A percentile compares a stretch with the other conserved stretches of the same genome.
Conservation (phyloP, 139 green algal species). For the Chlorella sp. region DNA sequence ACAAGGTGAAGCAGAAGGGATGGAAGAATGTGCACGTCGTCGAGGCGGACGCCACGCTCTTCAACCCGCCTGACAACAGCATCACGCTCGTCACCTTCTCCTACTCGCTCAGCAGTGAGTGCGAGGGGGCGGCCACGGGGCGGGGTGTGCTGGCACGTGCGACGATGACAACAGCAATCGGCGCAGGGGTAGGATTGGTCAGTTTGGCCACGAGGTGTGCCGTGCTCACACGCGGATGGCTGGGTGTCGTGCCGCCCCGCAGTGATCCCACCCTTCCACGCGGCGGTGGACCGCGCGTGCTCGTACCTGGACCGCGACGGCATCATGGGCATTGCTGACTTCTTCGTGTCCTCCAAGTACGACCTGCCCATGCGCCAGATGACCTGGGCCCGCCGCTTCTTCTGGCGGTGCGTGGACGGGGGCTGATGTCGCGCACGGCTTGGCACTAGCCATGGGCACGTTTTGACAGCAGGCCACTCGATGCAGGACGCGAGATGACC, state of each 20-base stretch:
- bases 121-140: neutral
- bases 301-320: conserved; percentile 74
- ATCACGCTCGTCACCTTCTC: conserved; percentile 95
- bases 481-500: too few species aligned
- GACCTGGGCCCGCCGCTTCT: conserved; percentile 78
- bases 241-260: conserved; percentile 10
- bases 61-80: conserved; percentile 50
- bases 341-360: conserved; percentile 87
- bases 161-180: too few species aligned
- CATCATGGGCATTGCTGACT: conserved; percentile 89
- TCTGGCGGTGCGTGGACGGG: conserved; percentile 95
- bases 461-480: too few species aligned
- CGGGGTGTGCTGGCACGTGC: too few species aligned
- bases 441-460: too few species aligned
- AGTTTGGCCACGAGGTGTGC: too few species aligned
- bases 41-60: conserved; percentile 89
- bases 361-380: conserved; percentile 92
- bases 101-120: conserved; percentile 92
- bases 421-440: too few species aligned
- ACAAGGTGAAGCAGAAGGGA: conserved; percentile 69
- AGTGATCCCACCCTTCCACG: conserved; percentile 97
- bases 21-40: conserved; percentile 94
- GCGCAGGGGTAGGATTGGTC: too few species aligned
- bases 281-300: conserved; percentile 80
- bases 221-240: too few species aligned